Base-by-base conservation (phyloP, 345 rosid species). In the Eucalyptus erythrocorys region DNA sequence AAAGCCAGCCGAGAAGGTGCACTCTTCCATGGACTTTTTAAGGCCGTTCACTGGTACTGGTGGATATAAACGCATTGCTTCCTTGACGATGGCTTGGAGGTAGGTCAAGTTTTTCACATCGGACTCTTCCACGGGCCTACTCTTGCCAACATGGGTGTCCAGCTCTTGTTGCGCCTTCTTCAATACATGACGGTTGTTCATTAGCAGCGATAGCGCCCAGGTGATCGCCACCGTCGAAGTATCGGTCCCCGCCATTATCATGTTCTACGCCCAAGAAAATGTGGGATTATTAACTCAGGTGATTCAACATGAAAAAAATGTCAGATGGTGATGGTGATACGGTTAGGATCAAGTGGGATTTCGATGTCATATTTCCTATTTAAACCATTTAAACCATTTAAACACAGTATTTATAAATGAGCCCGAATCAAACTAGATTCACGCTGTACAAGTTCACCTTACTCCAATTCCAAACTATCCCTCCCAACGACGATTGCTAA, bases 181-280 rank as follows among this genome's bases (percentile, higher is more conserved):
- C 22, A 92, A 86, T n/a, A 48, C 66, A 3, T 61, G 50, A 14
- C 59, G 91, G 89, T 88, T 86, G 89, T 91, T 91, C 27, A 91
- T 24, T 10, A 93, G 61, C 27, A 92, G 71, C 10, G 93, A 91
- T 13, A 93, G n/a, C 21, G 91, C 87, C 94, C 93, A 92, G 42
- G 87, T 89, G n/a, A 92, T 89, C 26, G 89, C 86, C 13, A 88
- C 90, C 79, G 81, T 88, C 22, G 90, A 57, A 10, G 93, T 89
- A 87, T 93, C 95, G 45, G 82, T 88, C 47, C 90, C 93, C 22
- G 89, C 92, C 61, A 84, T 21, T 24, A 92, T 71, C 85, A 90
- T 19, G 80, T 85, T 90, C 93, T 93, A 88, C 14, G 21, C 4
- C 37, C 76, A 64, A 13, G 68, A 59, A 59, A 64, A n/a, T 30